Evolutionary conservation across 2,329 filamentous ascomycete genomes (phyloP), one percentile per base, ranked within the genome.

Genomic region (Zymoseptoria brevis): DNA sequence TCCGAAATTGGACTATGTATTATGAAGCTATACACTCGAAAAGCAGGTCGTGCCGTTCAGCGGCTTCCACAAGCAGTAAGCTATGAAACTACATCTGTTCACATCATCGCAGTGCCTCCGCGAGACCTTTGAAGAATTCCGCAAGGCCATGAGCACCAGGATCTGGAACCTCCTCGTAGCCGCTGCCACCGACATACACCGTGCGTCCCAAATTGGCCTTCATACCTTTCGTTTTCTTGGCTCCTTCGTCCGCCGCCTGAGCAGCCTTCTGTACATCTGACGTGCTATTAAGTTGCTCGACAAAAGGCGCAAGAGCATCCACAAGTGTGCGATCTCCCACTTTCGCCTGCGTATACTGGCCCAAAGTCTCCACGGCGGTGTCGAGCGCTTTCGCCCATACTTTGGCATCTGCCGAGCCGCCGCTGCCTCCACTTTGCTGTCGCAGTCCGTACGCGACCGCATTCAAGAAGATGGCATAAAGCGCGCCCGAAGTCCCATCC

Each of bases 381-480:
- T 85, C 79, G 13, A 96, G 79, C 0, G 91, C 92, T 30, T 81
- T 77, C 2, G 86, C 81, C 85, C 85, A 88, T 35, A 81, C 77
- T 26, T 66, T 73, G 11, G 76, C 72, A 16, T 77, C 69, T 1
- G 75, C 75, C 41, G 63, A 59, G 54, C 64, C 66, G 26, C 41
- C 55, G n/a, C 64, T 58, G 11, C 57, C 58, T 16, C 76, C 74
- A 59, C 80, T 77, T 66, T 85, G 81, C n/a, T 77, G 74, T 54
- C 81, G 78, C 19, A 87, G 73, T n/a, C 82, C 85, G 63, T 87
- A 83, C 21, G 89, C 85, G 5, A 96, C 84, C 0, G 90, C 86
- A 72, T 96, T 96, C 61, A 96, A 80, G 80, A 96, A 96, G 73
- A 96, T 96, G 69, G 90, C 88, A 71, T 89, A 89, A 57, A 90